These are phyloP conservation scores for Solanum bulbocastanum DNA, from an alignment of 257 asterid species.

Conservation along the genomic window DNA sequence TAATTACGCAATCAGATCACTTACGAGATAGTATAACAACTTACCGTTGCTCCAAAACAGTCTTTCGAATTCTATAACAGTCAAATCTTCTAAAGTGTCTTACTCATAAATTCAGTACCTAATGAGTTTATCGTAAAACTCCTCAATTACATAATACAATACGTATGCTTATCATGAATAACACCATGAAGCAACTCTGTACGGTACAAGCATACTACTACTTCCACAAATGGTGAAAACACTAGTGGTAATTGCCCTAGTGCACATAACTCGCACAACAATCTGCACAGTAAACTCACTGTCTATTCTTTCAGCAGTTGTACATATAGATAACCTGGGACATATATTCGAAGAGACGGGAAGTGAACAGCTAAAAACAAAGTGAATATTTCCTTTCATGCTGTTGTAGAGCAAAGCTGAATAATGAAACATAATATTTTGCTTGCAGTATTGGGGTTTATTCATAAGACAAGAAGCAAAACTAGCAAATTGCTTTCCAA, in stretches of 20 bases:
- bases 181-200: background rate
- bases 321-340: background rate
- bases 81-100: background rate
- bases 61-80: background rate
- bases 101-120: background rate
- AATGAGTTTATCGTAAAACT: background rate
- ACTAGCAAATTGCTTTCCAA: background rate
- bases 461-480: background rate
- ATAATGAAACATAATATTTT: background rate
- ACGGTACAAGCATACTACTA: background rate
- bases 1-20: background rate
- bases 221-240: background rate
- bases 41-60: background rate
- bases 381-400: background rate
- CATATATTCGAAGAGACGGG: background rate
- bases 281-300: background rate
- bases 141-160: background rate
- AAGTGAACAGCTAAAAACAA: background rate
- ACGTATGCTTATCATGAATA: background rate
- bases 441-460: background rate
- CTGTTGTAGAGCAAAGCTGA: background rate
- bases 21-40: background rate
- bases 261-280: background rate
- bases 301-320: background rate
- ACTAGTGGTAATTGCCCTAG: background rate